phyloP scores from a whole-genome alignment of 805 yeast species.

The Lipomyces kockii region DNA sequence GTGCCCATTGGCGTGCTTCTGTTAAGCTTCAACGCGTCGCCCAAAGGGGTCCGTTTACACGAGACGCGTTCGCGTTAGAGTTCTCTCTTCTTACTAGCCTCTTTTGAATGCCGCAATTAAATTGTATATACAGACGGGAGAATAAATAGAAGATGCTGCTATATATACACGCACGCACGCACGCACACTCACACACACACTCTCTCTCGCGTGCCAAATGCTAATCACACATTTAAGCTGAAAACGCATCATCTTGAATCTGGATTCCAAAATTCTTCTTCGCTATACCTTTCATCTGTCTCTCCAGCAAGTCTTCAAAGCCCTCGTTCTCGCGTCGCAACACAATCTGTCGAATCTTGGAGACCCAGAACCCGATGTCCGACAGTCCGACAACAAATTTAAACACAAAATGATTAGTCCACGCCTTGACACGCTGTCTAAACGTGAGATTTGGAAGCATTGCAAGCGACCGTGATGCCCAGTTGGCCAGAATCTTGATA shows the following conservation, averaged over 20 bases:
- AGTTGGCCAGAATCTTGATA: constrained; percentile 62
- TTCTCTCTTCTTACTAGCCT: too few relatives aligned
- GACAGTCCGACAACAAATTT: constrained; percentile 21
- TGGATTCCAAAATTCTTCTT: constrained; percentile 27
- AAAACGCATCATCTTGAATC: constrained; percentile 16
- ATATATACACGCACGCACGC: too few relatives aligned
- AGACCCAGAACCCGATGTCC: constrained; percentile 43
- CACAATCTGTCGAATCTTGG: constrained; percentile 47
- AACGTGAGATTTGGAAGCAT: constrained; percentile 9
- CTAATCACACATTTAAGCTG: not conserved
- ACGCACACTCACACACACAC: too few relatives aligned
- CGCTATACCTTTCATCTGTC: constrained; percentile 43
- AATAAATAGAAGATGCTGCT: not conserved
- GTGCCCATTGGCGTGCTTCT: not conserved
- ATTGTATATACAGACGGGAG: not conserved
- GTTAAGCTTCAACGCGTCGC: not conserved
- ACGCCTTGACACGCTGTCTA: constrained; percentile 15
- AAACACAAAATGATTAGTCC: constrained; percentile 22
- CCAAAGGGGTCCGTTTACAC: too few relatives aligned
- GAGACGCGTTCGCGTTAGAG: too few relatives aligned
- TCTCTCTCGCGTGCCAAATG: too few relatives aligned
- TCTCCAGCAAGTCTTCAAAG: constrained; percentile 51
- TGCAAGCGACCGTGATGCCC: constrained; percentile 49
- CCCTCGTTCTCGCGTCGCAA: constrained; percentile 45
- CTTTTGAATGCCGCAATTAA: not conserved